These are phyloP conservation scores for Paspalum vaginatum DNA, from an alignment of 176 grass and related monocot genomes.

Conservation along the genomic window DNA sequence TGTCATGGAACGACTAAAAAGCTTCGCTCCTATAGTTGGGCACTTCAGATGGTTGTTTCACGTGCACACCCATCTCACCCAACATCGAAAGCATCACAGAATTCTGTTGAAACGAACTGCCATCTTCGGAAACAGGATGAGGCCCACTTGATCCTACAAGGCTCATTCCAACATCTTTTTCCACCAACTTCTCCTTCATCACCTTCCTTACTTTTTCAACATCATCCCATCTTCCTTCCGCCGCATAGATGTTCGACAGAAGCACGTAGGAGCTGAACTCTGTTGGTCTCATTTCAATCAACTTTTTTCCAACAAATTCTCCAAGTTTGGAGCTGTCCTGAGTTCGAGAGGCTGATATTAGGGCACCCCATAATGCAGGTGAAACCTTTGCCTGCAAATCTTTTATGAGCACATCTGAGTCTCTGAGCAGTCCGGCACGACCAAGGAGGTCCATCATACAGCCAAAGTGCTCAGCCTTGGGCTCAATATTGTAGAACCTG, in stretches of 20 bases:
- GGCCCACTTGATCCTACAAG: slow-evolving; percentile 5
- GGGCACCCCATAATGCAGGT: slow-evolving; percentile 42
- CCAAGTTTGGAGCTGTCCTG: slow-evolving; percentile 53
- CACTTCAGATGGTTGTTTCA: slow-evolving; percentile 37
- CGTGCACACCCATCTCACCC: slow-evolving; percentile 37
- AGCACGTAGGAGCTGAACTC: slow-evolving; percentile 59
- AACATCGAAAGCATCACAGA: slow-evolving; percentile 32
- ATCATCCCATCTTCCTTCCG: slow-evolving; percentile 62
- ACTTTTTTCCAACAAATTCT: slow-evolving; percentile 60
- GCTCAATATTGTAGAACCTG: slow-evolving; percentile 44
- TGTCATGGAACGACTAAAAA: neutral
- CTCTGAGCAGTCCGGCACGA: slow-evolving; percentile 55
- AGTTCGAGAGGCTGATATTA: slow-evolving; percentile 52
- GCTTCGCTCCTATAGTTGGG: neutral
- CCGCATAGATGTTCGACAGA: slow-evolving; percentile 61
- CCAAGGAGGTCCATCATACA: slow-evolving; percentile 77
- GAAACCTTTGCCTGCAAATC: slow-evolving; percentile 33
- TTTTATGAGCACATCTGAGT: slow-evolving; percentile 38
- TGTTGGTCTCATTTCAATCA: slow-evolving; percentile 59
- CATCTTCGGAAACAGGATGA: neutral
- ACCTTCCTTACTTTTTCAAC: slow-evolving; percentile 61
- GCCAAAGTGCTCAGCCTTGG: slow-evolving; percentile 63
- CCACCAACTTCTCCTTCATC: slow-evolving; percentile 48
- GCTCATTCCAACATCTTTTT: slow-evolving; percentile 48
- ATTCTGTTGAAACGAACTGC: slow-evolving; percentile 11